A percentile compares a stretch with the other conserved stretches of the same genome.
phyloP scores from a whole-genome alignment of 352 stramenopile genomes.

The Blastocystis sp. region DNA sequence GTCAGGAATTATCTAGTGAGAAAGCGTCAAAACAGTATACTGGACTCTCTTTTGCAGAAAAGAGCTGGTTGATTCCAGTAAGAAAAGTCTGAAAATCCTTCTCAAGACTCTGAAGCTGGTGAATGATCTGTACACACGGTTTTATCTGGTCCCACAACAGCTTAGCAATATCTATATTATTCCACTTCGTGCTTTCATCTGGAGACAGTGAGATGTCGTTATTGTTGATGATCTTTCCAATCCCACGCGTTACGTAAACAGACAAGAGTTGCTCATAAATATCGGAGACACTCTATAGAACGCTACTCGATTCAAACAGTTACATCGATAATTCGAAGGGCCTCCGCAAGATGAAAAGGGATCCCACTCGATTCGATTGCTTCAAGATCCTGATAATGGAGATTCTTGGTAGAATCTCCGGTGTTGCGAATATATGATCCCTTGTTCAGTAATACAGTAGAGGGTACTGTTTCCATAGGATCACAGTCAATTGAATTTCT shows the following conservation, averaged over 20 bases:
- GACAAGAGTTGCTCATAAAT: neutral
- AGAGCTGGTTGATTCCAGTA: neutral
- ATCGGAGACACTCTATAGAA: neutral
- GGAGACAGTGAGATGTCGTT: neutral
- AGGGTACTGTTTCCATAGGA: neutral
- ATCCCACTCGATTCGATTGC: neutral
- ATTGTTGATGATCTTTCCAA: neutral
- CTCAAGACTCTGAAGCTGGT: neutral
- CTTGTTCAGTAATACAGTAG: neutral
- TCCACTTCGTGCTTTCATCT: neutral
- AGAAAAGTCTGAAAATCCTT: neutral
- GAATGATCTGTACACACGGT: neutral
- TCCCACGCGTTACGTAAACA: neutral
- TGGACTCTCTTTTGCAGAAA: neutral
- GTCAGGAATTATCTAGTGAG: conserved; percentile 1
- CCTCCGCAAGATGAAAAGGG: neutral
- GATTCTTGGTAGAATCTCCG: neutral
- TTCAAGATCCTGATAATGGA: neutral
- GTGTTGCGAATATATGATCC: neutral
- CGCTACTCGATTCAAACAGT: neutral
- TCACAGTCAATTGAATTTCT: neutral
- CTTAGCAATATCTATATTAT: neutral
- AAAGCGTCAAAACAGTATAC: neutral
- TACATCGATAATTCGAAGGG: neutral
- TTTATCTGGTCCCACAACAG: neutral